Base-by-base conservation (phyloP, 441 rosid species). In the Populus tomentosa region DNA sequence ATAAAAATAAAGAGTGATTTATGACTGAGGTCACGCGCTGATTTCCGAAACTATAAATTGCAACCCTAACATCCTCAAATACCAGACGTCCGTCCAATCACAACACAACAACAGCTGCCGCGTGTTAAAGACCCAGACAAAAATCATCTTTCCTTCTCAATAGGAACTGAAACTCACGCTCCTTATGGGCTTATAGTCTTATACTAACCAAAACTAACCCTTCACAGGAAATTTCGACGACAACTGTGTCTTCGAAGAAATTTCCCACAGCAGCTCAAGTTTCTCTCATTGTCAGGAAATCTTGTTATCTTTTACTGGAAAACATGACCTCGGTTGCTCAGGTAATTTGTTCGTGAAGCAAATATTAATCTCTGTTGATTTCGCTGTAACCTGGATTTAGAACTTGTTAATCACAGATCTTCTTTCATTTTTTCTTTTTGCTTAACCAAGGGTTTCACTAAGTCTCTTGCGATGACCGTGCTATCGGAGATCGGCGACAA, bases 401-500 rank as follows among this genome's bases (percentile, higher is more conserved):
- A 74, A 30, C 75, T 56, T 24, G 20, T 67, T 70, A 5, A 36
- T 69, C 30, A 28, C 16, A 38, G 33, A 35, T 46, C 53, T 50
- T 5, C 14, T 30, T 6, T 13, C 69, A 32, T 8, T 23, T 59
- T 40, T 59, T 53, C 3, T 11, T 32, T 71, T 21, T 76, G 28
- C 9, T 71, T 67, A 0, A 40, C 73, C 14, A 82, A 92, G 97
- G 98, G 97, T 59, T 93, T 93, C 80, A 87, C 92, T 69, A 94
- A 94, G 87, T 94, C 98, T 11, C 90, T 93, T 53, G 98, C 97
- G 65, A 91, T 94, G 97, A 94, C 97, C 30, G 90, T 93, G 63
- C 84, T 91, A 24, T 94, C 98, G 5, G 98, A 95, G 89, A 90
- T 95, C 80, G 98, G 98, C 30, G 98, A 93, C 85, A 95, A 93